phyloP scores from a whole-genome alignment of 2,329 filamentous ascomycete genomes.

The Aureobasidium vineae region DNA sequence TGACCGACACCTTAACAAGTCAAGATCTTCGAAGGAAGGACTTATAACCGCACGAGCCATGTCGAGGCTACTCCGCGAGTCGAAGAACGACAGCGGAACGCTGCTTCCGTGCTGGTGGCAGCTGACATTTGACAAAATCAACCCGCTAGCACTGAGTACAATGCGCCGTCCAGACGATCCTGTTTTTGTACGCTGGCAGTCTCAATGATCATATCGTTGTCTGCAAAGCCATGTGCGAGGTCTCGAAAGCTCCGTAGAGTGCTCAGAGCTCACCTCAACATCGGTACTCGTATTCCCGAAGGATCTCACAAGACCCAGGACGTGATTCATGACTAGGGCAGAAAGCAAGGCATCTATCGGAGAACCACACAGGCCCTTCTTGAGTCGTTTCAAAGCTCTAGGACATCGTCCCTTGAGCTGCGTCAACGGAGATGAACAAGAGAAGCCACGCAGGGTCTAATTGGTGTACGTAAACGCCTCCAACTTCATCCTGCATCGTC shows the following conservation, averaged over 20 bases:
- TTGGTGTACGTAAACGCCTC: constrained; percentile 6
- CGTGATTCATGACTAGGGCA: neutral
- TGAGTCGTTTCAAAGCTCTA: neutral
- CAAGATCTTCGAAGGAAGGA: constrained; percentile 8
- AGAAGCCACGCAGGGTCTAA: neutral
- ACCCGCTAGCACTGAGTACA: neutral
- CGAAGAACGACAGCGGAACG: constrained; percentile 9
- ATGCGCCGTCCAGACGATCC: neutral
- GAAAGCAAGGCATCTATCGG: neutral
- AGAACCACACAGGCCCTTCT: neutral
- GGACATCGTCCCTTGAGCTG: too few species aligned
- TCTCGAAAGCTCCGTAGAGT: neutral
- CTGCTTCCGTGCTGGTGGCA: neutral
- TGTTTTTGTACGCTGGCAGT: too few species aligned
- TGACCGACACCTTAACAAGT: neutral
- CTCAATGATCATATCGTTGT: neutral
- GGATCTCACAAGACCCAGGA: neutral
- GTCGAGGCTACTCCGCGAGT: neutral
- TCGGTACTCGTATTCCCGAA: neutral
- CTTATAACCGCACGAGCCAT: constrained; percentile 1
- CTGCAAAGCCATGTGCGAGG: neutral
- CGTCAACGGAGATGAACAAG: neutral
- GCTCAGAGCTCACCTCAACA: neutral
- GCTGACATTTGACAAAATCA: neutral
- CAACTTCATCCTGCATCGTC: neutral